phyloP scores from a whole-genome alignment of 306 rosid genomes.

The Castanopsis chinensis region DNA sequence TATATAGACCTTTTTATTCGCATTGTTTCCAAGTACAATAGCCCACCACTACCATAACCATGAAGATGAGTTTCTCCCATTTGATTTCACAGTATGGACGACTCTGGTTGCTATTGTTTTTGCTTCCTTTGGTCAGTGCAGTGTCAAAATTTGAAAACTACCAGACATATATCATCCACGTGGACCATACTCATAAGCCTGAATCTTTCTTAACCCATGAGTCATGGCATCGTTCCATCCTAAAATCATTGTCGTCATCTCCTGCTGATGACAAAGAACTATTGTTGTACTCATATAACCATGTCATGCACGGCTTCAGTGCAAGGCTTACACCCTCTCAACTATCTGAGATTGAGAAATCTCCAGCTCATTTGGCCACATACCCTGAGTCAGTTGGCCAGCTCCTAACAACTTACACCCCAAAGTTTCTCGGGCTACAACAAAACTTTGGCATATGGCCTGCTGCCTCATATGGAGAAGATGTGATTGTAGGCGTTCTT shows the following conservation, averaged over 20 bases:
- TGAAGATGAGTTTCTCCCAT: not conserved
- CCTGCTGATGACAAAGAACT: not conserved
- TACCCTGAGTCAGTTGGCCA: not conserved
- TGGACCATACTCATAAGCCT: not conserved
- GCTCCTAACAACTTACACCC: conserved; percentile 9
- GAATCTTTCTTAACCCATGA: not conserved
- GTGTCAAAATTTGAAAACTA: not conserved
- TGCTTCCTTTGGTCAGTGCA: no score
- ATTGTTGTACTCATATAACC: conserved; percentile 20
- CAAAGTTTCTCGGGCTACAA: conserved; percentile 14
- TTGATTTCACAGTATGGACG: not conserved
- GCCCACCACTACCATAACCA: no score
- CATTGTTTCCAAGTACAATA: not conserved
- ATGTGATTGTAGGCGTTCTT: no score
- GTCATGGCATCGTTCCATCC: not conserved
- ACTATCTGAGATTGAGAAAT: not conserved
- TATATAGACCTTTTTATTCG: no score
- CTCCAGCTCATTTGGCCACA: not conserved
- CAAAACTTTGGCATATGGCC: not conserved
- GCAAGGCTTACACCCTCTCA: conserved; percentile 3
- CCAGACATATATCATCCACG: not conserved
- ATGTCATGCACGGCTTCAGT: conserved; percentile 21
- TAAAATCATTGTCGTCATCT: not conserved
- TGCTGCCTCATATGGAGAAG: no score
- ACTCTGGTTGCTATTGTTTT: no score